phyloP scores from a whole-genome alignment of 306 rosid genomes.

The Prunus mume region DNA sequence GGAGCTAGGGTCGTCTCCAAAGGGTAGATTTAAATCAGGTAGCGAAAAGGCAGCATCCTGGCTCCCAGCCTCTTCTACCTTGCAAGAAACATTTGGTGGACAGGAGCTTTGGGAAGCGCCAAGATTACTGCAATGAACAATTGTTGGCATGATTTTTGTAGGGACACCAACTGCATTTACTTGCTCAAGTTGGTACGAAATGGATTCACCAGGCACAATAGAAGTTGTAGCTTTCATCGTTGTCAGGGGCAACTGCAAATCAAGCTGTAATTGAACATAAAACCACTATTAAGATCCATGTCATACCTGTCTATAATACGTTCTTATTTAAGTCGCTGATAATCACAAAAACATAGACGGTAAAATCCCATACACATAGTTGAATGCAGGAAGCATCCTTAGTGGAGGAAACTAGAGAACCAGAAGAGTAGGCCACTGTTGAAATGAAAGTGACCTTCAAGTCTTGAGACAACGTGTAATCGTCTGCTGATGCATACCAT shows the following conservation, averaged over 20 bases:
- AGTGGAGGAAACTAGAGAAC: not conserved
- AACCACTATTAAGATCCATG: slow-evolving; percentile 24
- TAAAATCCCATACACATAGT: not conserved
- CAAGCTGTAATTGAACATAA: slow-evolving; percentile 44
- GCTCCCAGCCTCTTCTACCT: slow-evolving; percentile 39
- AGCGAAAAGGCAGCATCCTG: slow-evolving; percentile 38
- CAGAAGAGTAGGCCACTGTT: not conserved
- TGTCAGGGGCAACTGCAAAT: slow-evolving; percentile 42
- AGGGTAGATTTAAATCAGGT: slow-evolving; percentile 88
- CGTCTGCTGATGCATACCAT: too few species aligned
- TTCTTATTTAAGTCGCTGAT: not conserved
- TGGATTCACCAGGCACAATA: slow-evolving; percentile 16
- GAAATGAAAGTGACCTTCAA: not conserved
- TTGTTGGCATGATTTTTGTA: slow-evolving; percentile 8
- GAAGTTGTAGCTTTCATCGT: slow-evolving; percentile 17
- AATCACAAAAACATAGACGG: not conserved
- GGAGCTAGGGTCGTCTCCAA: slow-evolving; percentile 36
- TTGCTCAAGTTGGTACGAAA: slow-evolving; percentile 20
- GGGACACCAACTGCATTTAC: slow-evolving; percentile 24
- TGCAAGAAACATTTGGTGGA: slow-evolving; percentile 29
- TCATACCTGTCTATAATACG: not conserved
- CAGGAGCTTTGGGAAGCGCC: slow-evolving; percentile 11
- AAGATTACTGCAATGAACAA: slow-evolving; percentile 11
- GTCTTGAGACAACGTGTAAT: too few species aligned
- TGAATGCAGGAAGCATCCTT: not conserved